A percentile compares a stretch with the other conserved stretches of the same genome.
Conservation (phyloP, 2,329 filamentous ascomycete species). For the Apiospora marii region DNA sequence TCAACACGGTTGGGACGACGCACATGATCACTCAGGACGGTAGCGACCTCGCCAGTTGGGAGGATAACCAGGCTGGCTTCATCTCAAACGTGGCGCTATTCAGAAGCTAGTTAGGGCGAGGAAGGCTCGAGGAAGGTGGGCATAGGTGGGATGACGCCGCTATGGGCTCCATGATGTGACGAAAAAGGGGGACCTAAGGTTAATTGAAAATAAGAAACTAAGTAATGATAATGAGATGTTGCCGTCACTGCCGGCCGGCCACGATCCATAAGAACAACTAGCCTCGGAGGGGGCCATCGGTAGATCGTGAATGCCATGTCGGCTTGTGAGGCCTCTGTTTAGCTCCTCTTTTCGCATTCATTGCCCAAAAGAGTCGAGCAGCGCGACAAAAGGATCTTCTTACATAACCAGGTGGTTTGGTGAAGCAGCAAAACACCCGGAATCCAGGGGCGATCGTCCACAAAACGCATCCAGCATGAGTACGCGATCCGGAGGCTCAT, state of each 20-base stretch:
- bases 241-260: neutral
- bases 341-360: neutral
- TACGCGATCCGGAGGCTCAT: neutral
- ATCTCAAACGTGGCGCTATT: conserved; percentile 47
- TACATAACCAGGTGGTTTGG: neutral
- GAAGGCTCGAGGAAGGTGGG: neutral
- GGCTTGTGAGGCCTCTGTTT: neutral
- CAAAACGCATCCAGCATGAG: neutral
- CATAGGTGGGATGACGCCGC: conserved; percentile 23
- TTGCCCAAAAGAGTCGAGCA: neutral
- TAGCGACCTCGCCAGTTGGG: conserved; percentile 43
- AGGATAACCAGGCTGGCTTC: conserved; percentile 50
- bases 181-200: conserved; percentile 7
- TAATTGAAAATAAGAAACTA: conserved; percentile 7
- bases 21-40: conserved; percentile 50
- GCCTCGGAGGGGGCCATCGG: neutral
- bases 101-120: conserved; percentile 20
- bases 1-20: conserved; percentile 54
- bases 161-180: neutral
- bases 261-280: neutral
- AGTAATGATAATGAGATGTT: conserved; percentile 8
- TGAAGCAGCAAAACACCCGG: neutral
- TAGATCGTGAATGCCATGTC: neutral
- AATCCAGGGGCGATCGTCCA: neutral
- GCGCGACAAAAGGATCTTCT: neutral